Base-by-base conservation (phyloP, 164 flowering plant genomes). In the Annona squamosa region DNA sequence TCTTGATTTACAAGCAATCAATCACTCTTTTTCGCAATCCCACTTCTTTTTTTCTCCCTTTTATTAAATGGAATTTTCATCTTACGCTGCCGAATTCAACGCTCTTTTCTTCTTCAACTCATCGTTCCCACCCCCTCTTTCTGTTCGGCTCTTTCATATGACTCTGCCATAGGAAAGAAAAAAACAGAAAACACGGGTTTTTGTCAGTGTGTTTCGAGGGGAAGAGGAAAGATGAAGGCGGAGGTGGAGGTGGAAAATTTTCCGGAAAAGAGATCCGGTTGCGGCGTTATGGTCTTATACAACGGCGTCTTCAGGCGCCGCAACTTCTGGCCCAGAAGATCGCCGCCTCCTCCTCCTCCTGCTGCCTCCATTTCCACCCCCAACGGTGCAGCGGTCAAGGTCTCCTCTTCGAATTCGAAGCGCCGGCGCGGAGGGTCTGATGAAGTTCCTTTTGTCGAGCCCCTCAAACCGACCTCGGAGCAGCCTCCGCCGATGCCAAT, bases 221-320 rank as follows among this genome's bases (percentile, higher is more conserved):
- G 17, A 42, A 45, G 62, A 12, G n/a, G 17, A 62, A 48, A 37
- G 43, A 43, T 3, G 47, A 59, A 64, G 41, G 66, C 62, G 67
- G 71, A 69, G 73, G 46, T 71, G 52, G 77, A 77, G 69, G 80
- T 79, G 84, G 83, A 62, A 48, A 81, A 76, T 1, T 48, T 13
- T 17, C 79, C 90, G 48, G 81, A 81, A 46, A 87, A 73, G 80
- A 13, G 12, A 69, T 76, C 86, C 1, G 90, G 94, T 2, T 91
- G 98, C 73, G 94, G 97, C 10, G 69, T 77, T 43, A 43, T 59
- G 62, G 70, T 63, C 68, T 52, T 92, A 4, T 52, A 52, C 59
- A 52, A 52, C 13, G 59, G 59, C 59, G 37, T 26, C 37, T 87
- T 89, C 46, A 86, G 91, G 0, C 79, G 85, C 0, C 73, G 81